phyloP scores from a whole-genome alignment of 345 rosid species.

The Brassica cretica region DNA sequence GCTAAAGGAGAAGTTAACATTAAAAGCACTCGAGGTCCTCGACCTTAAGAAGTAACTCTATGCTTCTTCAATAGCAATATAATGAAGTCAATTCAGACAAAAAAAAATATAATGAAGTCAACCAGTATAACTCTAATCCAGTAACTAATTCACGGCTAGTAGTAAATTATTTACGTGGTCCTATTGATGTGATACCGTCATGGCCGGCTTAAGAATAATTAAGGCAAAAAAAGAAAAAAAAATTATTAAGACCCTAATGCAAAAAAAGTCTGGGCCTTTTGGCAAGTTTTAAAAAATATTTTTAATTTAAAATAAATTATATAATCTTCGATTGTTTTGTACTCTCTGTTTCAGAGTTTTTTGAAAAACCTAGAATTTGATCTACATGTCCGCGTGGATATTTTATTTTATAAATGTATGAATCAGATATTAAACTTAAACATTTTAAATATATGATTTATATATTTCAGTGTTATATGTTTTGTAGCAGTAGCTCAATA shows the following conservation, averaged over 20 bases:
- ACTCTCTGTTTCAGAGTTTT: neutral
- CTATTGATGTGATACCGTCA: conserved; percentile 15
- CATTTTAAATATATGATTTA: neutral
- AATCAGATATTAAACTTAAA: neutral
- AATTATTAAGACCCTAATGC: neutral
- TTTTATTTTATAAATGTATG: neutral
- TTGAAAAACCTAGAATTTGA: neutral
- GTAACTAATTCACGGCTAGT: conserved; percentile 24
- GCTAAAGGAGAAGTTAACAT: conserved; percentile 61
- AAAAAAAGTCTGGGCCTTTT: neutral
- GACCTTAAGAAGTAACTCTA: conserved; percentile 74
- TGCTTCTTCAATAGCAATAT: conserved; percentile 24
- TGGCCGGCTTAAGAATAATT: neutral
- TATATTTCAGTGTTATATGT: neutral
- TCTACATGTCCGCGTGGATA: neutral
- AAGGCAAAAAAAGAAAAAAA: too few relatives aligned
- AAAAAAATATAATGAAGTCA: neutral
- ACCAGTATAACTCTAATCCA: neutral
- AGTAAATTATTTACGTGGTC: conserved; percentile 10
- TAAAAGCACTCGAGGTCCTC: conserved; percentile 54
- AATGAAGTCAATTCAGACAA: neutral
- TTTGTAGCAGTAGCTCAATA: neutral
- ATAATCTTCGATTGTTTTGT: neutral
- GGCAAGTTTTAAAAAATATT: neutral
- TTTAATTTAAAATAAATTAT: too few relatives aligned